phyloP scores from a whole-genome alignment of 768 basidiomycete species.

The Russula ochroleuca region DNA sequence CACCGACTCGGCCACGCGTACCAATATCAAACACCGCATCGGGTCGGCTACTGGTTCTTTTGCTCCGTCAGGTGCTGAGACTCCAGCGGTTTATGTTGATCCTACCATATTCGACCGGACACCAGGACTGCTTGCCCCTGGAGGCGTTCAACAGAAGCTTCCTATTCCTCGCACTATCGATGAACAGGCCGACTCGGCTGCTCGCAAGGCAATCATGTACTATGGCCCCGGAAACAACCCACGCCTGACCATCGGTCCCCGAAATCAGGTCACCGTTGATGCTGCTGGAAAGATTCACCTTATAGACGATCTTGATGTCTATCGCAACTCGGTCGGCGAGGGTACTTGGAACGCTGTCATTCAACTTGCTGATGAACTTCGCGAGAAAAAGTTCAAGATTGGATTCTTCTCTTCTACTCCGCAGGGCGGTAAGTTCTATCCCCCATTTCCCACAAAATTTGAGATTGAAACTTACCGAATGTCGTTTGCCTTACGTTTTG shows the following conservation, averaged over 20 bases:
- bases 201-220: slow-evolving; percentile 79
- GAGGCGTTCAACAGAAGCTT: slow-evolving; percentile 51
- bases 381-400: slow-evolving; percentile 82
- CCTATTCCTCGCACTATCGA: slow-evolving; percentile 75
- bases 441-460: slow-evolving; percentile 17
- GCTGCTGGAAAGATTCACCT: slow-evolving; percentile 83
- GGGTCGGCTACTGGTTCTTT: slow-evolving; percentile 77
- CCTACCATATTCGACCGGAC: slow-evolving; percentile 44
- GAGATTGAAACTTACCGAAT: slow-evolving; percentile 30
- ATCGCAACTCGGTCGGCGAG: slow-evolving; percentile 62
- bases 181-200: slow-evolving; percentile 83
- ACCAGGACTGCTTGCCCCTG: slow-evolving; percentile 39
- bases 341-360: slow-evolving; percentile 79
- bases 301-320: slow-evolving; percentile 77
- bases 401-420: slow-evolving; percentile 95
- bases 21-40: slow-evolving; percentile 78
- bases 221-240: slow-evolving; percentile 82
- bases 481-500: slow-evolving; percentile 21
- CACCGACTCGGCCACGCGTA: slow-evolving; percentile 71
- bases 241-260: slow-evolving; percentile 72
- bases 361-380: slow-evolving; percentile 79
- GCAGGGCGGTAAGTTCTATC: slow-evolving; percentile 65
- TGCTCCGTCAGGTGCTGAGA: slow-evolving; percentile 70
- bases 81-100: slow-evolving; percentile 67
- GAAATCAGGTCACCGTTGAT: slow-evolving; percentile 86